Evolutionary conservation across 192 early-diverging fungal species (phyloP), one percentile per base, ranked within the genome.

Genomic region (Linnemannia exigua): DNA sequence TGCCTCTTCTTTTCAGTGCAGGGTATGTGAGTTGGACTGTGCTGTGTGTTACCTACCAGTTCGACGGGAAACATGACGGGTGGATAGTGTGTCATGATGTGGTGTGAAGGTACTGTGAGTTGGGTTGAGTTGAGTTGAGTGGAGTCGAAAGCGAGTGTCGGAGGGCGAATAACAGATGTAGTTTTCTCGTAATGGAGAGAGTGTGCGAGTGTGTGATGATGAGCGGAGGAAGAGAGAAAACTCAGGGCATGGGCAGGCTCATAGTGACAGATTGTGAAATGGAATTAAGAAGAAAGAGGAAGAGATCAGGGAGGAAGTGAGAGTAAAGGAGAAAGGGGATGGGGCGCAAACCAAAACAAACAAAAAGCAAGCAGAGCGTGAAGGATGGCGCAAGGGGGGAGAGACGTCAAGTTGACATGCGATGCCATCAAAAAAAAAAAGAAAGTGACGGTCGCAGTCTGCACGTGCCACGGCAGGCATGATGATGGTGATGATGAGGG

Each of bases 11-110:
- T 2, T 74, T 28, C 7, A 22, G 20, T 58, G 31, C 38, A 50
- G 11, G 20, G 15, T 4, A 16, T 46, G n/a, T 5, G 63, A 8
- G n/a, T 22, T 28, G 58, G 9, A 15, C 3, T 63, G 1, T 31
- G 9, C 37, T 48, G 61, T 58, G 51, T 14, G 67, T 4, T 17
- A n/a, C 36, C 52, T 79, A 86, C 84, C 84, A 86, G 58, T 28
- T 86, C 84, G 38, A 86, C 78, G 25, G 84, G 84, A 66, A 86
- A 86, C 9, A 79, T 86, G 69, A 80, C 84, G 22, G 84, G 84
- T 41, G 80, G 84, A 41, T 80, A 86, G 63, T 86, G 84, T 38
- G 67, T 70, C 76, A 77, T 63, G 58, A 61, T 61, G 28, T 8
- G 9, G 58, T 31, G 58, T 63, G 9, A 15, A 28, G 28, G 14